phyloP scores from a whole-genome alignment of 2,329 filamentous ascomycete genomes.

The Aspergillus vadensis region DNA sequence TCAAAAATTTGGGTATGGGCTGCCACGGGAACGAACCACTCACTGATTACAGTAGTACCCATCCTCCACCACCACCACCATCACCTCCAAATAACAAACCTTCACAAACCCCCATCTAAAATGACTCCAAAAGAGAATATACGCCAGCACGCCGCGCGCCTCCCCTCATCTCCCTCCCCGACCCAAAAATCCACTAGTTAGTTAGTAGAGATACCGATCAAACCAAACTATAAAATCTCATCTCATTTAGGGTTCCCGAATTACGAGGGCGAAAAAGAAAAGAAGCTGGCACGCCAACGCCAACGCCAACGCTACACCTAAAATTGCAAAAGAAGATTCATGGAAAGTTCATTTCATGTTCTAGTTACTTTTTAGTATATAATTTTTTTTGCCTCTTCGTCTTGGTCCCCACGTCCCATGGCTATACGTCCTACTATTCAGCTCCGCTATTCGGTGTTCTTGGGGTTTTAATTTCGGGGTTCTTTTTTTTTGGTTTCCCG shows the following conservation, averaged over 20 bases:
- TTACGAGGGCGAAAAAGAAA: not conserved
- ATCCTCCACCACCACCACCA: not conserved
- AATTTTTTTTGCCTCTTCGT: no score
- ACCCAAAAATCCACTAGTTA: no score
- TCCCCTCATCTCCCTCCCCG: no score
- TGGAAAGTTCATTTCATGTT: slow-evolving; percentile 11
- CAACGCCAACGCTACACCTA: slow-evolving; percentile 12
- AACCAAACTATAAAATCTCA: not conserved
- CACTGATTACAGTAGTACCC: not conserved
- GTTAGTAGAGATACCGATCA: not conserved
- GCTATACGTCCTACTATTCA: no score
- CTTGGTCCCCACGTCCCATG: no score
- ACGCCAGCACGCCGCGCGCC: no score
- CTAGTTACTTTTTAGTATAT: not conserved
- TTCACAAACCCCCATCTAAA: no score
- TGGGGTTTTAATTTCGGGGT: no score
- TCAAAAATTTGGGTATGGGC: slow-evolving; percentile 1
- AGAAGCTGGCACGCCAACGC: no score
- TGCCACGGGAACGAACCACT: not conserved
- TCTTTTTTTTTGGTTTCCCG: no score
- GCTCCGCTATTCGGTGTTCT: no score
- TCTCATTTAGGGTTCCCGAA: not conserved
- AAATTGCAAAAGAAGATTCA: slow-evolving; percentile 18
- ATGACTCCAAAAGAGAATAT: no score
- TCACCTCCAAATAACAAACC: not conserved